Evolutionary conservation across 768 basidiomycete species (phyloP), one percentile per base, ranked within the genome.

Genomic region (Strobilomyces confusus): DNA sequence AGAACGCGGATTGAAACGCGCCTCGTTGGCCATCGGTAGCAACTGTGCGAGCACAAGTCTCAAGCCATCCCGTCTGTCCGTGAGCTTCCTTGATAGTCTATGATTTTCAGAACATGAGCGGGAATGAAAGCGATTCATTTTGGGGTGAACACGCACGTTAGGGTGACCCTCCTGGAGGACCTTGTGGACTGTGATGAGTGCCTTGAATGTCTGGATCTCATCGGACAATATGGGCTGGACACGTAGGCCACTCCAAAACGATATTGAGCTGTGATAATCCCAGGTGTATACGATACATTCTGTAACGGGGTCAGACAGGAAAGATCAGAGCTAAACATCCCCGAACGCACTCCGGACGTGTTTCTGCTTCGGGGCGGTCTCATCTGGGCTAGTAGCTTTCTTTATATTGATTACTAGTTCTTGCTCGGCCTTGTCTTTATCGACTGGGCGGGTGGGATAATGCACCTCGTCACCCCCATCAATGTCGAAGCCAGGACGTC

Each of bases 221-320:
- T 99, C 97, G 5, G 94, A 84, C 25, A 99, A 75, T 63, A 99
- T 97, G 38, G 97, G 97, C 58, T 98, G 95, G 2, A 98, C 97
- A 29, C 97, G 81, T 8, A 99, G 79, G 26, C 92, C 93, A 62
- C 92, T 93, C 97, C 97, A 99, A 69, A 98, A 98, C 7, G 95
- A 95, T 62, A 92, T 86, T 33, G 95, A 98, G 19, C 94, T 90
- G 64, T 98, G 95, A 65, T 98, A 98, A 71, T 99, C 97, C 95
- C 95, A 98, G 8, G 97, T 98, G 71, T 94, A 99, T 23, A 98
- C 92, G 68, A 99, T 98, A 64, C 90, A 92, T 76, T 98, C 95
- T 98, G 69, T 11, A 9, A 30, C 20, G 33, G 26, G 9, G 45
- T 71, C 44, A 69, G 55, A 45, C 52, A 25, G 26, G 22, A 43